These are phyloP conservation scores for Carpinus fangiana DNA, from an alignment of 306 rosid genomes.

Conservation along the genomic window DNA sequence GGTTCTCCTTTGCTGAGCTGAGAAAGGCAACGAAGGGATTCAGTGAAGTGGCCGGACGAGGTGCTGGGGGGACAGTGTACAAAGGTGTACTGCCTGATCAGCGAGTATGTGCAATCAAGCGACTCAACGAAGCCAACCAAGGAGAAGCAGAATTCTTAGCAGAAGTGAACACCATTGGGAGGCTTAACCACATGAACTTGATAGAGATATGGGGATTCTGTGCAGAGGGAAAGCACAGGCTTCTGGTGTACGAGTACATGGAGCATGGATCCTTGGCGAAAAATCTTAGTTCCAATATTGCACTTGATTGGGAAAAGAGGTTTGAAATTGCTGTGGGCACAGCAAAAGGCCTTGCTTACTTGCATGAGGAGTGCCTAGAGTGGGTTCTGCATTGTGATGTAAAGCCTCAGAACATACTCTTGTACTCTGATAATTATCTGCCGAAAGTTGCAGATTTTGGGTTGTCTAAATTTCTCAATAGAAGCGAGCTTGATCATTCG, in stretches of 20 bases:
- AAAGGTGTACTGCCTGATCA: slow-evolving; percentile 28
- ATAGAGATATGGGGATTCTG: slow-evolving; percentile 48
- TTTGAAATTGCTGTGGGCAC: slow-evolving; percentile 43
- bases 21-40: slow-evolving; percentile 31
- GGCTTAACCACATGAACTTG: slow-evolving; percentile 39
- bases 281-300: slow-evolving; percentile 18
- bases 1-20: slow-evolving; percentile 33
- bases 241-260: slow-evolving; percentile 38
- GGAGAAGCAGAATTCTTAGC: slow-evolving; percentile 44
- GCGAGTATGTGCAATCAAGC: slow-evolving; percentile 34
- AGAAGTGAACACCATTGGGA: slow-evolving; percentile 34
- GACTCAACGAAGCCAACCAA: slow-evolving; percentile 23
- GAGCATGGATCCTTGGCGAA: slow-evolving; percentile 36
- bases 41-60: slow-evolving; percentile 39
- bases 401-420: slow-evolving; percentile 37
- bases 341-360: slow-evolving; percentile 44
- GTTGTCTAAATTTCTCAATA: slow-evolving; percentile 27
- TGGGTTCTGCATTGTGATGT: slow-evolving; percentile 43
- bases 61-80: slow-evolving; percentile 38
- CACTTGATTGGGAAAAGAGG: slow-evolving; percentile 34
- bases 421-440: not conserved
- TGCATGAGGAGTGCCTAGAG: slow-evolving; percentile 44
- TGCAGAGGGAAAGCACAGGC: slow-evolving; percentile 35
- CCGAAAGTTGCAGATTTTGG: slow-evolving; percentile 45
- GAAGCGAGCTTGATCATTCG: slow-evolving; percentile 19